Conservation (phyloP, 129 eudicot species). For the Lactuca sativa region DNA sequence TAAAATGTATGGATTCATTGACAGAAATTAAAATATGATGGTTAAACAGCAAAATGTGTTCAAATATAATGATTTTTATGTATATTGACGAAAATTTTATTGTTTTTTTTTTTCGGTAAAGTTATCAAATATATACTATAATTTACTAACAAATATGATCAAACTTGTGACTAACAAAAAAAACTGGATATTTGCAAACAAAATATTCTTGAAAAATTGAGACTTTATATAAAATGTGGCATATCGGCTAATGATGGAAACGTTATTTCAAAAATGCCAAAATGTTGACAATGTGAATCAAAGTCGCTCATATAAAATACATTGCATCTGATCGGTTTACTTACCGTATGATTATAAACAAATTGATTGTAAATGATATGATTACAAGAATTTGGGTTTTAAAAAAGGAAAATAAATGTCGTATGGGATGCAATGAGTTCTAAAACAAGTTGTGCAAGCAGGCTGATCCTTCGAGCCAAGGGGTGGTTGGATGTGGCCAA, state of each 20-base stretch:
- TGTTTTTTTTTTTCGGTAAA: too few species aligned
- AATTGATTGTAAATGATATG: not conserved
- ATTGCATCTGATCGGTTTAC: not conserved
- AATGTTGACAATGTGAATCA: not conserved
- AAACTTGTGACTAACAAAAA: too few species aligned
- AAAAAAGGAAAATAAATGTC: conserved; percentile 12
- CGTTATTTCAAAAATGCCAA: not conserved
- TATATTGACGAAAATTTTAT: too few species aligned
- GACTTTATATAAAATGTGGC: too few species aligned
- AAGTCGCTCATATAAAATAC: not conserved
- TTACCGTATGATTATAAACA: conserved; percentile 1
- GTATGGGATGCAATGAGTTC: conserved; percentile 23
- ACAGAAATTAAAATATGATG: too few species aligned
- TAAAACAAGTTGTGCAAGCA: conserved; percentile 30
- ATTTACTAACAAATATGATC: too few species aligned
- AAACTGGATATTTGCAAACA: too few species aligned
- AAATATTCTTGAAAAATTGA: too few species aligned
- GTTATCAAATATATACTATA: not conserved
- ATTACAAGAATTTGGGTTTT: not conserved
- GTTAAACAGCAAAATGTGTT: too few species aligned
- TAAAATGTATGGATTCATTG: too few species aligned
- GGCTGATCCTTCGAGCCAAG: conserved; percentile 18
- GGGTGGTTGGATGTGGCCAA: conserved; percentile 26
- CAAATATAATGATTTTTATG: too few species aligned
- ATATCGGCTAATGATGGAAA: not conserved